Evolutionary conservation across 306 rosid genomes (phyloP), one percentile per base, ranked within the genome.

Genomic region (Arachis hypogaea): DNA sequence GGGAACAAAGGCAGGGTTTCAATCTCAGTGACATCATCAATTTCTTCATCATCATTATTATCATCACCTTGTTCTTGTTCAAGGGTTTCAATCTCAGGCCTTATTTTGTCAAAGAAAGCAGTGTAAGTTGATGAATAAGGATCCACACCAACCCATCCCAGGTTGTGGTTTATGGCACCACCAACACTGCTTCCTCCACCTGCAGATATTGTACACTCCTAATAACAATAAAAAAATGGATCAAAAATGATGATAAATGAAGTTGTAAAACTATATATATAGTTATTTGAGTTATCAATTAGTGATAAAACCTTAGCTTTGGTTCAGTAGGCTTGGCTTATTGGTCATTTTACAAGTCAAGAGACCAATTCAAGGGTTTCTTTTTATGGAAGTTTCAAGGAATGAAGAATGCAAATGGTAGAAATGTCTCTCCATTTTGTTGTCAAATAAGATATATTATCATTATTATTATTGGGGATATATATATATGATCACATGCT

Each of bases 1-100:
- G 99, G 99, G 64, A 94, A 94, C 43, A 94, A 88, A 11, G 97
- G 96, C 43, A 94, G 99, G 7, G 97, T 94, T 83, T 94, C 97
- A 76, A 92, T 89, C 72, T 88, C 92, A 41, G 74, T 82, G 4
- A 63, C 36, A 18, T 42, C 78, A n/a, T 49, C 52, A 2, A 68
- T 72, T 5, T 71, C 77, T 47, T 52, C 80, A 40, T 81, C 28
- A 22, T 22, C 28, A 22, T 22, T 22, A 22, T 22, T 22, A 22
- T 22, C 28, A 22, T 22, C 28, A 22, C 28, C 28, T 22, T 22
- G 28, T 22, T 22, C 77, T 41, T 57, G 72, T 58, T 51, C 50
- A 8, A 46, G 5, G 55, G 16, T 11, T 49, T 79, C 84, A 45
- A 45, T 82, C 46, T 9, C 62, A 43, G 86, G 54, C 74, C 76